These are phyloP conservation scores for Umbilicaria muhlenbergii DNA, from an alignment of 495 filamentous ascomycete species.

Conservation along the genomic window DNA sequence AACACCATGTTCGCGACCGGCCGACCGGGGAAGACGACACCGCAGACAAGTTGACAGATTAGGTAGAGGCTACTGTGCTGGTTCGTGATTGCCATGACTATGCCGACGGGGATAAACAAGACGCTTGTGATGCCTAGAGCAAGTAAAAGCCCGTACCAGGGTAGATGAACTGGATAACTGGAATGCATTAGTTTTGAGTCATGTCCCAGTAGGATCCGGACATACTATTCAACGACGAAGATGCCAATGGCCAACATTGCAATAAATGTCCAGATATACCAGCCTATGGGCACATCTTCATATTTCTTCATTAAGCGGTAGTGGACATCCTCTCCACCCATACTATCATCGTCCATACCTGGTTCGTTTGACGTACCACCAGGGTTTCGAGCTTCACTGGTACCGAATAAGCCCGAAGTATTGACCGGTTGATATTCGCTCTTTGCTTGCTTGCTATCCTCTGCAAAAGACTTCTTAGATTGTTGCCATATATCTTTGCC, in stretches of 20 bases:
- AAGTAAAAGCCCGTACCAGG: conserved; percentile 64
- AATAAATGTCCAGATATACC: conserved; percentile 57
- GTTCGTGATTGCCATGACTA: conserved; percentile 78
- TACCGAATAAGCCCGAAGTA: not conserved
- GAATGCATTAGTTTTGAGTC: conserved; percentile 13
- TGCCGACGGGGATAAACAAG: conserved; percentile 65
- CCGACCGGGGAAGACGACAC: conserved; percentile 60
- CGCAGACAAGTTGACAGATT: conserved; percentile 65
- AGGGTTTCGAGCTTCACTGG: not conserved
- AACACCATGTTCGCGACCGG: conserved; percentile 85
- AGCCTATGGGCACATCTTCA: conserved; percentile 57
- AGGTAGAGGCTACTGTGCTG: conserved; percentile 69
- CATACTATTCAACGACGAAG: conserved; percentile 61
- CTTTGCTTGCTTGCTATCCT: conserved; percentile 5
- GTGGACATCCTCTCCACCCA: conserved; percentile 52
- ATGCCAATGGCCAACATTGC: conserved; percentile 60
- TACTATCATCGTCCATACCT: conserved; percentile 1
- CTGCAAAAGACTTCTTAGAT: conserved; percentile 18
- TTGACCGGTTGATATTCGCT: conserved; percentile 12
- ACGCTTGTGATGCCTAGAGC: conserved; percentile 57
- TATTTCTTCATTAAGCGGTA: conserved; percentile 62
- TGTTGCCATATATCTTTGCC: conserved; percentile 59
- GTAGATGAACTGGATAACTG: conserved; percentile 52
- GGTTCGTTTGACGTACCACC: not conserved
- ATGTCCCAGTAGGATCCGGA: conserved; percentile 17